Evolutionary conservation across 2,329 filamentous ascomycete genomes (phyloP).

Genomic region (Blastomyces emzantsi): DNA sequence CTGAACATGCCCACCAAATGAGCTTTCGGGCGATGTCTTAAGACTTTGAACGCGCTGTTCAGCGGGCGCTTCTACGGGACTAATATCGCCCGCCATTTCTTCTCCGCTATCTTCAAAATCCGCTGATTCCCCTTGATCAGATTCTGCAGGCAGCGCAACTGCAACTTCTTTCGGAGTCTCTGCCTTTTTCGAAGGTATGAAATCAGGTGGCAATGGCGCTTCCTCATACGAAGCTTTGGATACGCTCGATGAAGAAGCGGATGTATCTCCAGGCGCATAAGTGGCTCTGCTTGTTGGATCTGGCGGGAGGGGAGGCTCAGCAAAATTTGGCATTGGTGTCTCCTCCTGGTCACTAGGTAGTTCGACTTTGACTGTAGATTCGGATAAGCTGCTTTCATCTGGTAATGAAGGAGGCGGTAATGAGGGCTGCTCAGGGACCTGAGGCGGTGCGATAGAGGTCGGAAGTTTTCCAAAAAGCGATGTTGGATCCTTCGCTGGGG

Average conservation of each 20-base stretch:
- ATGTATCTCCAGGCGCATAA: conserved; percentile 42
- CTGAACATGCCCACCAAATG: conserved; percentile 33
- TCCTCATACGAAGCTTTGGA: conserved; percentile 36
- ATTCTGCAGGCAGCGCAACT: conserved; percentile 28
- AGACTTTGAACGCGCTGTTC: conserved; percentile 27
- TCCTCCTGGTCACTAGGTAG: conserved; percentile 23
- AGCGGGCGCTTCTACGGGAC: conserved; percentile 23
- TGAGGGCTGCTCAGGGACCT: conserved; percentile 22
- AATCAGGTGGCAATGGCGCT: conserved; percentile 28
- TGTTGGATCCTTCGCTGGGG: not conserved
- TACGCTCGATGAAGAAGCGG: conserved; percentile 38
- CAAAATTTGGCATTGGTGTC: conserved; percentile 25
- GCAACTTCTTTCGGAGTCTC: conserved; percentile 18
- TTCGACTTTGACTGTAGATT: conserved; percentile 29
- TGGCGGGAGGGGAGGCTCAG: conserved; percentile 38
- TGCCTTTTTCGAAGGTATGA: conserved; percentile 19
- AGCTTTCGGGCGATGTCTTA: conserved; percentile 37
- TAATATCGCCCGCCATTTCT: conserved; percentile 37
- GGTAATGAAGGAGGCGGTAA: conserved; percentile 27
- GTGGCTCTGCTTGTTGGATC: conserved; percentile 39
- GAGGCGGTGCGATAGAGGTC: conserved; percentile 22
- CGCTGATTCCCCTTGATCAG: conserved; percentile 26
- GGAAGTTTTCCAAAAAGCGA: conserved; percentile 15
- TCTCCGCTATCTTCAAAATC: conserved; percentile 41
- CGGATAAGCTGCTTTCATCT: conserved; percentile 25